Evolutionary conservation across 179 eudicot species (phyloP).

Genomic region (Spinacia oleracea): DNA sequence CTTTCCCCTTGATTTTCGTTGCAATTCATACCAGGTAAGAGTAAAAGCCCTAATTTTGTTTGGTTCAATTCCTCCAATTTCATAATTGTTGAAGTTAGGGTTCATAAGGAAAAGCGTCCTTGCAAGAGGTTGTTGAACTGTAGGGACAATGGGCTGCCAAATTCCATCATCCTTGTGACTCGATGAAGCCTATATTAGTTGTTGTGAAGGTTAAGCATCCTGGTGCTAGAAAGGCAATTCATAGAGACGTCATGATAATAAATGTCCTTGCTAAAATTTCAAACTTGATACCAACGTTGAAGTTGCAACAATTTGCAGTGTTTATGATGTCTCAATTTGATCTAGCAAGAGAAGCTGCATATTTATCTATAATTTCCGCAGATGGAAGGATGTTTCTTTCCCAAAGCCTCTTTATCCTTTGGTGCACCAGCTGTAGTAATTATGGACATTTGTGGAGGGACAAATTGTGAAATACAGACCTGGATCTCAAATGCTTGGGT

Average conservation of each 20-base stretch:
- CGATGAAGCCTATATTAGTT: conserved; percentile 68
- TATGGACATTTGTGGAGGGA: too few relatives aligned
- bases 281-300: conserved; percentile 61
- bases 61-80: too few relatives aligned
- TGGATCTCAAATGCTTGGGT: too few relatives aligned
- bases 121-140: too few relatives aligned
- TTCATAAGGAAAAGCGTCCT: too few relatives aligned
- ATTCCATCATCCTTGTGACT: conserved; percentile 57
- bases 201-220: conserved; percentile 95
- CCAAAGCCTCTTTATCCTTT: conserved; percentile 89
- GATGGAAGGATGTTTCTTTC: conserved; percentile 85
- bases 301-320: conserved; percentile 83
- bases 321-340: conserved; percentile 99
- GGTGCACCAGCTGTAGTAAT: conserved; percentile 97
- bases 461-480: too few relatives aligned
- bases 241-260: conserved; percentile 77
- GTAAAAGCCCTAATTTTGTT: too few relatives aligned
- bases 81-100: too few relatives aligned
- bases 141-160: too few relatives aligned
- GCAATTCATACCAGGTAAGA: too few relatives aligned
- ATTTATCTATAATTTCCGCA: conserved; percentile 79
- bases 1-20: too few relatives aligned
- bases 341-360: conserved; percentile 95
- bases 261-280: conserved; percentile 71
- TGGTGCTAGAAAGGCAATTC: conserved; percentile 81